Evolutionary conservation across 257 asterid genomes (phyloP).

Genomic region (Petunia secreta): DNA sequence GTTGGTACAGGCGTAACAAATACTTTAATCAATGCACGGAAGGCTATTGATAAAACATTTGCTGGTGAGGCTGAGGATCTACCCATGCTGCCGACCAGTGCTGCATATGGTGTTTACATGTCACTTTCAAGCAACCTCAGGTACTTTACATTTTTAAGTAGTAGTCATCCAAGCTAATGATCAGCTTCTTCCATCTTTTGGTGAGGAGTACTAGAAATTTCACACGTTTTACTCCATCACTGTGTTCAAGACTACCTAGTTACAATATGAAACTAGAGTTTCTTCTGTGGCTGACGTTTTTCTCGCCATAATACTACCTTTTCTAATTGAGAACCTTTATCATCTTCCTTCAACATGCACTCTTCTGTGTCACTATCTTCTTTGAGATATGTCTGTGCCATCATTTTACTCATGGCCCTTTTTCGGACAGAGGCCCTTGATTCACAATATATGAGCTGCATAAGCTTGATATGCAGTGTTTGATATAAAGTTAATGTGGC

Average conservation of each 20-base stretch:
- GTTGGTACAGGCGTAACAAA: slow-evolving; percentile 95
- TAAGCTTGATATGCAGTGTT: not conserved
- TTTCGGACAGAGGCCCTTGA: slow-evolving; percentile 3
- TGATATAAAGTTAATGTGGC: not conserved
- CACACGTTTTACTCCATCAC: not conserved
- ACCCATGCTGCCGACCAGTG: slow-evolving; percentile 77
- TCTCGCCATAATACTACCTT: not conserved
- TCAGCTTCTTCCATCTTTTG: slow-evolving; percentile 6
- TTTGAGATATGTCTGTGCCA: not conserved
- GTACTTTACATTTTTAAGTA: slow-evolving; percentile 39
- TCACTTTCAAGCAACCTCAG: slow-evolving; percentile 93
- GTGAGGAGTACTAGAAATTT: not conserved
- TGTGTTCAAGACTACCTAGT: not conserved
- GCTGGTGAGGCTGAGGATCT: slow-evolving; percentile 92
- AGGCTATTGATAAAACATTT: slow-evolving; percentile 71
- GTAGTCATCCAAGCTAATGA: not conserved
- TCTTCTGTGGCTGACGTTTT: slow-evolving; percentile 5
- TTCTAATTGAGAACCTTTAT: not conserved
- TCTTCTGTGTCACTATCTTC: not conserved
- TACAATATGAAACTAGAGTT: not conserved
- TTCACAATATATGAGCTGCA: not conserved
- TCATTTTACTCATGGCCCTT: not conserved
- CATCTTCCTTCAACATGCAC: slow-evolving; percentile 2
- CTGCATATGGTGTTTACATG: slow-evolving; percentile 92
- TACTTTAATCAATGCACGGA: slow-evolving; percentile 60